Base-by-base conservation (phyloP, 2,329 filamentous ascomycete genomes). In the Colletotrichum horii region DNA sequence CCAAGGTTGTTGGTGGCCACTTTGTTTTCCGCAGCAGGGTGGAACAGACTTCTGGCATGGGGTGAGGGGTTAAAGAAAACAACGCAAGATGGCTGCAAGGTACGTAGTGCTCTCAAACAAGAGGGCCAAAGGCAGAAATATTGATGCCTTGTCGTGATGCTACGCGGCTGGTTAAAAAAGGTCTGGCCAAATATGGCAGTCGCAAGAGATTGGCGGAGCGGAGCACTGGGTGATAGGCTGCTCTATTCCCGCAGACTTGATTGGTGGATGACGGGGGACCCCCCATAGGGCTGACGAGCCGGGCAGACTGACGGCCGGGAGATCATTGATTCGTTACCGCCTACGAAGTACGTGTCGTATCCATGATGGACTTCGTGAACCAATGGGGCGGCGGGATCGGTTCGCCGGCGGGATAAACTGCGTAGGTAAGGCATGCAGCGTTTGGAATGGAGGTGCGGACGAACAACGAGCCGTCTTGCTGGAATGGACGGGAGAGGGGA, bases 211-310 rank as follows among this genome's bases (percentile, higher is more conserved):
- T 52, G 72, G 64, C 43, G 28, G 34, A 67, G 74, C 76, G 76
- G 76, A 67, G 43, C 69, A 34, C 43, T 56, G 60, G 43, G 52
- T 74, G 76, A 76, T 76, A 77, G 76, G 76, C 76, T 74, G 65
- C 76, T 36, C 74, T 38, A 74, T 77, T 76, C n/a, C 38, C 43
- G 22, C 19, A 34, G 30, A 58, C 22, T 6, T 76, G 74, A 76
- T 77, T 77, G 72, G 76, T 32, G 43, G 43, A 52, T 30, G 32
- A 24, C 15, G 6, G 6, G 12, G 62, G 22, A 8, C 4, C 19
- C 34, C 38, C 74, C 70, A 24, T 68, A 77, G 74, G 76, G 76
- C 76, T 77, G 76, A 77, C 48, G 14, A 26, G 43, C 43, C 60
- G 58, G 74, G 70, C 74, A 61, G 70, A 75, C 70, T 55, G n/a